These are phyloP conservation scores for Globisporangium middletonii DNA, from an alignment of 352 stramenopile genomes.

Conservation along the genomic window DNA sequence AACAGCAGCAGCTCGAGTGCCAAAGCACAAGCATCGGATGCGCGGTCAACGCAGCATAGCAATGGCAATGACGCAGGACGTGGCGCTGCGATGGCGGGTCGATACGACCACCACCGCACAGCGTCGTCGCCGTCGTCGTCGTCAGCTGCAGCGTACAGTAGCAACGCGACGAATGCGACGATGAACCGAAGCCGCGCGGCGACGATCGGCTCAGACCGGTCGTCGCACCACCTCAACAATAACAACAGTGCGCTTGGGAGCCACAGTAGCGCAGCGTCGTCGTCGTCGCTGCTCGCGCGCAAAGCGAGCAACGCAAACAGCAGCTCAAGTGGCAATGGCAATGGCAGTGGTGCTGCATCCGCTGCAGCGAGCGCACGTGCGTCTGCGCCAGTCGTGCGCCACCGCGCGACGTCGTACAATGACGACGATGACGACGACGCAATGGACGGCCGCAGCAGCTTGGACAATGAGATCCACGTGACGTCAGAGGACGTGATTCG, in stretches of 20 bases:
- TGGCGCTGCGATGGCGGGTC: background rate
- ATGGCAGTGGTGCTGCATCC: background rate
- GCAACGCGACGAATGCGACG: background rate
- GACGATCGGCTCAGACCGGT: too few relatives aligned
- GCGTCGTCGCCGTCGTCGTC: constrained; percentile 3
- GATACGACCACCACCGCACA: constrained; percentile 5
- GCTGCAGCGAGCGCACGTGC: too few relatives aligned
- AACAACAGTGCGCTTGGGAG: background rate
- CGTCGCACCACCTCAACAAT: too few relatives aligned
- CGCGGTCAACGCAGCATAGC: constrained; percentile 4
- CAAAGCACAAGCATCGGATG: background rate
- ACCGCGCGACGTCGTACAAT: constrained; percentile 2
- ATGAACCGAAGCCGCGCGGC: too few relatives aligned
- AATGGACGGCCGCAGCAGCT: constrained; percentile 16
- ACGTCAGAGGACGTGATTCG: constrained; percentile 72
- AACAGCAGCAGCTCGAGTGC: constrained; percentile 3
- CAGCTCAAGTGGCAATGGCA: background rate
- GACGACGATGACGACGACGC: constrained; percentile 29
- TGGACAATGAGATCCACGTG: constrained; percentile 52
- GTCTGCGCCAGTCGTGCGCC: constrained; percentile 2
- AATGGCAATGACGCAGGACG: background rate
- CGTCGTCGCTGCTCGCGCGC: constrained; percentile 1
- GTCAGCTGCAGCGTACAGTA: constrained; percentile 7
- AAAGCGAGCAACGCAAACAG: constrained; percentile 10
- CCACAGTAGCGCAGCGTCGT: background rate